Evolutionary conservation across 2,329 filamentous ascomycete genomes (phyloP).

Genomic region (Fusarium piperis): DNA sequence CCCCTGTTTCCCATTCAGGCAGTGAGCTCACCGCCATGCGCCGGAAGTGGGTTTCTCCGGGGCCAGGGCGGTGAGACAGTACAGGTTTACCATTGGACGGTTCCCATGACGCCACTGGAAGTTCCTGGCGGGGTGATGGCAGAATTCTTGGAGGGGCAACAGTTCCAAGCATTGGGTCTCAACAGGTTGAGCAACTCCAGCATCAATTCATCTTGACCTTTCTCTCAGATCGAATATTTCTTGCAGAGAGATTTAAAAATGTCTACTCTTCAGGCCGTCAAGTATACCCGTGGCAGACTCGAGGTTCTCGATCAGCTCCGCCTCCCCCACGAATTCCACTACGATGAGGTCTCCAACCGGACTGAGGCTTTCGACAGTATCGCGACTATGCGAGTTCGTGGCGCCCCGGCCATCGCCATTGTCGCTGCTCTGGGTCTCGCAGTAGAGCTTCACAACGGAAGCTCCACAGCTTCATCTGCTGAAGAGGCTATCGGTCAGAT

Average conservation of each 20-base stretch:
- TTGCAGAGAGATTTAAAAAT: slow-evolving; percentile 44
- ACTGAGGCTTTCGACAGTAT: slow-evolving; percentile 86
- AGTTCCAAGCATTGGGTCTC: slow-evolving; percentile 15
- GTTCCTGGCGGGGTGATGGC: slow-evolving; percentile 44
- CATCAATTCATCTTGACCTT: background rate
- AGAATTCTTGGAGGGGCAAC: slow-evolving; percentile 48
- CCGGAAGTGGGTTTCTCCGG: slow-evolving; percentile 44
- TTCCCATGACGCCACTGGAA: slow-evolving; percentile 26
- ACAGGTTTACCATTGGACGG: slow-evolving; percentile 23
- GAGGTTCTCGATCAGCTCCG: slow-evolving; percentile 86
- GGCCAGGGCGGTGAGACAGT: slow-evolving; percentile 36
- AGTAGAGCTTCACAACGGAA: slow-evolving; percentile 76
- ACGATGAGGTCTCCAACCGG: slow-evolving; percentile 75
- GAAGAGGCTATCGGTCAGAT: slow-evolving; percentile 76
- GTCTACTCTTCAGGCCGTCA: slow-evolving; percentile 78
- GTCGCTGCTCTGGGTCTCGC: slow-evolving; percentile 92
- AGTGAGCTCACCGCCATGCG: slow-evolving; percentile 39
- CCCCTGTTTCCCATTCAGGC: slow-evolving; percentile 26
- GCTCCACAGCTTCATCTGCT: slow-evolving; percentile 53
- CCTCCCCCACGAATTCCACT: slow-evolving; percentile 82
- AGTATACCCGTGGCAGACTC: slow-evolving; percentile 76
- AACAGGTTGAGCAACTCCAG: background rate
- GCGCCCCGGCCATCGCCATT: slow-evolving; percentile 93
- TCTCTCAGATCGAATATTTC: background rate
- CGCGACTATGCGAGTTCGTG: slow-evolving; percentile 80